These are phyloP conservation scores for Bjerkandera adusta DNA, from an alignment of 1,284 basidiomycete species.

Conservation along the genomic window DNA sequence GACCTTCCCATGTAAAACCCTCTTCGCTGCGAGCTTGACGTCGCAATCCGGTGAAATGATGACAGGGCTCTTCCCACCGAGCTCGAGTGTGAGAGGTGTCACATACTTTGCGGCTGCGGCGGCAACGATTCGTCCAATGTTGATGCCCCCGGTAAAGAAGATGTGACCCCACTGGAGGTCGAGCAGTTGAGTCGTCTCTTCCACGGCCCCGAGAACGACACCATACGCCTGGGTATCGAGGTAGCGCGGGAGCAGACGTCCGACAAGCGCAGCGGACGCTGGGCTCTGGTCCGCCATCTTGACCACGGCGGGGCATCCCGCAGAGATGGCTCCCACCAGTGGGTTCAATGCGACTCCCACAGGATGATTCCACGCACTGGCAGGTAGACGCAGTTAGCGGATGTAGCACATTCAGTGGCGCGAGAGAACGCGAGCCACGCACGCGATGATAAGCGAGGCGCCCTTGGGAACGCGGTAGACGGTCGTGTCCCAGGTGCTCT, in stretches of 20 bases:
- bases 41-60: slow-evolving; percentile 71
- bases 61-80: slow-evolving; percentile 84
- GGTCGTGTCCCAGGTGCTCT: slow-evolving; percentile 39
- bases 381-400: not conserved
- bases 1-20: slow-evolving; percentile 79
- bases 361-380: slow-evolving; percentile 59
- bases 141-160: slow-evolving; percentile 60
- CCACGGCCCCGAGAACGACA: slow-evolving; percentile 57
- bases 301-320: slow-evolving; percentile 56
- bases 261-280: slow-evolving; percentile 48
- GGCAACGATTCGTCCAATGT: slow-evolving; percentile 76
- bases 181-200: slow-evolving; percentile 63
- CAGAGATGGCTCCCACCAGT: slow-evolving; percentile 58
- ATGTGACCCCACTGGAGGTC: slow-evolving; percentile 84
- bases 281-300: slow-evolving; percentile 66
- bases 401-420: not conserved
- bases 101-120: slow-evolving; percentile 80
- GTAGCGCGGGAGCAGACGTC: slow-evolving; percentile 61
- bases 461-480: slow-evolving; percentile 54
- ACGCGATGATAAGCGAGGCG: slow-evolving; percentile 41
- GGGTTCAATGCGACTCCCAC: slow-evolving; percentile 48
- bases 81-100: slow-evolving; percentile 79
- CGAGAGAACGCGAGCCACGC: slow-evolving; percentile 7
- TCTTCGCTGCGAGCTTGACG: slow-evolving; percentile 52
- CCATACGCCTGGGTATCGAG: slow-evolving; percentile 49